phyloP scores from a whole-genome alignment of 1,284 basidiomycete genomes.

The Porodaedalea pini region DNA sequence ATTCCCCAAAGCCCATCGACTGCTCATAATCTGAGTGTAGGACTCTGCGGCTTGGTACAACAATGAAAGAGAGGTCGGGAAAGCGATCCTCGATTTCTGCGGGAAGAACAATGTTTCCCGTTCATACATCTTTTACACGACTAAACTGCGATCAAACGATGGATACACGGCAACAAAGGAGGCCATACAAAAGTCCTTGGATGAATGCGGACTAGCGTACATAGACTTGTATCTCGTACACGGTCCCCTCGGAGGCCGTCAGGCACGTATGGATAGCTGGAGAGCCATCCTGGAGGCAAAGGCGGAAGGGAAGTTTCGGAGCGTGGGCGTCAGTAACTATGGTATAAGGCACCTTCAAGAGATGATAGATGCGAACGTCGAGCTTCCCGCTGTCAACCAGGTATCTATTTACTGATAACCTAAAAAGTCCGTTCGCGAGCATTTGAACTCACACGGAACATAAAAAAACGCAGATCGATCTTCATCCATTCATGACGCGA shows the following conservation, averaged over 20 bases:
- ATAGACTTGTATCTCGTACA: conserved; percentile 59
- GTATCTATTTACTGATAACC: conserved; percentile 25
- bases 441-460: conserved; percentile 1
- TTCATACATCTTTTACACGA: conserved; percentile 62
- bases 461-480: conserved; percentile 40
- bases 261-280: conserved; percentile 41
- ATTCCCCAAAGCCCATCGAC: conserved; percentile 17
- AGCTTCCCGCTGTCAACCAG: conserved; percentile 48
- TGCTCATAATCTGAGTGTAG: conserved; percentile 29
- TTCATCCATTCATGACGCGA: conserved; percentile 57
- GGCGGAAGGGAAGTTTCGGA: conserved; percentile 44
- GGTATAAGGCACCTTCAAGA: conserved; percentile 48
- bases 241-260: conserved; percentile 38
- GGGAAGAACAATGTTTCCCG: conserved; percentile 43
- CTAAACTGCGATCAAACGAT: conserved; percentile 62
- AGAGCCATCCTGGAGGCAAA: conserved; percentile 38
- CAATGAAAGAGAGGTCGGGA: conserved; percentile 62
- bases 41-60: conserved; percentile 65
- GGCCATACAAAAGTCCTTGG: conserved; percentile 53
- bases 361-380: conserved; percentile 38
- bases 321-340: conserved; percentile 57
- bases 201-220: conserved; percentile 47
- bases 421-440: neutral
- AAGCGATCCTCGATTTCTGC: conserved; percentile 58
- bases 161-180: conserved; percentile 47